Evolutionary conservation across 2,329 filamentous ascomycete genomes (phyloP).

Genomic region (Colletotrichum kahawae): DNA sequence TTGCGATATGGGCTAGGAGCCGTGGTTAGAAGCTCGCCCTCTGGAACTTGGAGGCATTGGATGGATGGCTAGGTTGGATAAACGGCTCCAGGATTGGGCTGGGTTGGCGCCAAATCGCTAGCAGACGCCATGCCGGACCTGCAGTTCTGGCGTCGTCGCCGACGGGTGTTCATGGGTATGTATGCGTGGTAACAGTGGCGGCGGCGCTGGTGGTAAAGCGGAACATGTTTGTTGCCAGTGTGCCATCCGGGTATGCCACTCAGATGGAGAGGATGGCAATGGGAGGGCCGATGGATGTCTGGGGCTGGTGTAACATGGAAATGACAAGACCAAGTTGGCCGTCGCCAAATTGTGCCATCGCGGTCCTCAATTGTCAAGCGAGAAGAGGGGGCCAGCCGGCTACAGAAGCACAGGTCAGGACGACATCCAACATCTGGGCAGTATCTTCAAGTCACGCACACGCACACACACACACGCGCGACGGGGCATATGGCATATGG

Average conservation of each 20-base stretch:
- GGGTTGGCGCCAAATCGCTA: conserved; percentile 8
- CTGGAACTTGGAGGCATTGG: neutral
- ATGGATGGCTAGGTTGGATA: neutral
- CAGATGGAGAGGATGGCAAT: neutral
- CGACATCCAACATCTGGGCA: neutral
- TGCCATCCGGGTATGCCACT: conserved; percentile 10
- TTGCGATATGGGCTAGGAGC: neutral
- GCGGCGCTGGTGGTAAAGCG: neutral
- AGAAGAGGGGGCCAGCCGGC: neutral
- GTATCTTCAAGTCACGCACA: neutral
- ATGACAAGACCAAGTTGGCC: neutral
- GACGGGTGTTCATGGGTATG: neutral
- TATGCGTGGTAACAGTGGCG: neutral
- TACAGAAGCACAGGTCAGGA: neutral
- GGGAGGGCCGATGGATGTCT: neutral
- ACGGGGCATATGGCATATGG: neutral
- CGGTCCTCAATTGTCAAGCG: conserved; percentile 7
- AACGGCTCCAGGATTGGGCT: neutral
- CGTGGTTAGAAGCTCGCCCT: neutral
- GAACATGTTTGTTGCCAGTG: neutral
- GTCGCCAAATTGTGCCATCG: conserved; percentile 3
- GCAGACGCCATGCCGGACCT: conserved; percentile 19
- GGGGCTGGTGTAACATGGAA: conserved; percentile 1
- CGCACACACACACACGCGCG: neutral
- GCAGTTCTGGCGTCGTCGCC: conserved; percentile 8